Evolutionary conservation across 805 yeast genomes (phyloP).

Genomic region (Spathaspora passalidarum): DNA sequence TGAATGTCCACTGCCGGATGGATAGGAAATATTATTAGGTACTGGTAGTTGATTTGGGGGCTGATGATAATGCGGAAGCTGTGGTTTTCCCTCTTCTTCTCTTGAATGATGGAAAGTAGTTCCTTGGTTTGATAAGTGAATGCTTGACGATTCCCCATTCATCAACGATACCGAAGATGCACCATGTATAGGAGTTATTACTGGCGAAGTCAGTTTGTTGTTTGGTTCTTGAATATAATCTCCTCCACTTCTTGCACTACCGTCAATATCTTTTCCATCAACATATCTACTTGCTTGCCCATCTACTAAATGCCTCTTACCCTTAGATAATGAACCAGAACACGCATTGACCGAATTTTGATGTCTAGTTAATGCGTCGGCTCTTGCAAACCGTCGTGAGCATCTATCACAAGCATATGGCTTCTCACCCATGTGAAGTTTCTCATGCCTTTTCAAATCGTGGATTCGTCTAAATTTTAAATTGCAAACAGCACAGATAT

Average conservation of each 20-base stretch:
- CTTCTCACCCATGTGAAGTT: conserved; percentile 72
- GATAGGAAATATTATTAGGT: conserved; percentile 1
- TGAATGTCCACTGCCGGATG: neutral
- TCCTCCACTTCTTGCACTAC: no score
- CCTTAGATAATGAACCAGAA: conserved; percentile 8
- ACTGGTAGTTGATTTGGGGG: neutral
- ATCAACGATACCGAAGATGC: neutral
- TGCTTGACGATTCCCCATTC: neutral
- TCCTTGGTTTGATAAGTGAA: neutral
- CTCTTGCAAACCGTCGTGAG: conserved; percentile 64
- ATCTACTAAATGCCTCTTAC: neutral
- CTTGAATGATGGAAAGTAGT: no score
- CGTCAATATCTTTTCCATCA: neutral
- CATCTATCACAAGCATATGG: conserved; percentile 64
- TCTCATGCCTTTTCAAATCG: conserved; percentile 73
- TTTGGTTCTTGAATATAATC: neutral
- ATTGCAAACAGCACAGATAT: conserved; percentile 57
- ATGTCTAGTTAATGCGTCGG: conserved; percentile 75
- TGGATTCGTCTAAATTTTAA: conserved; percentile 67
- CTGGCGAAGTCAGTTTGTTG: neutral
- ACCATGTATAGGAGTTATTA: neutral
- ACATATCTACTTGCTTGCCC: neutral
- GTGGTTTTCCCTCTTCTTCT: neutral
- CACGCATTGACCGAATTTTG: conserved; percentile 44
- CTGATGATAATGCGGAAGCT: neutral